Percentiles rank a stretch among this genome's conserved stretches.
Evolutionary conservation across 805 yeast species (phyloP).

Genomic region (Blastobotrys muscicola): DNA sequence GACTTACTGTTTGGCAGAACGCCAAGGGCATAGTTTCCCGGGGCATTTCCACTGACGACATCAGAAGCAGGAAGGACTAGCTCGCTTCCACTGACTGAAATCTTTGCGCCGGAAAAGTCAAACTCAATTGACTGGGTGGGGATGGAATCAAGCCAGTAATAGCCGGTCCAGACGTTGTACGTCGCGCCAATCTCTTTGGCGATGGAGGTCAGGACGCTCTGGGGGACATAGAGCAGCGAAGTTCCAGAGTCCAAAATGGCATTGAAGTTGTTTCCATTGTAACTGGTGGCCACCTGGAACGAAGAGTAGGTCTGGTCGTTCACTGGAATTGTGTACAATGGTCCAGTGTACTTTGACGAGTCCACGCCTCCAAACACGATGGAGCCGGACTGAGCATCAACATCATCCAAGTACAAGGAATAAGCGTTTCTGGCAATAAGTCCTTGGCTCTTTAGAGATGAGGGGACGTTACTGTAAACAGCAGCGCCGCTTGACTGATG

Average conservation of each 20-base stretch:
- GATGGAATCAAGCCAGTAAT: not conserved
- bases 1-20: not conserved
- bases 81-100: slow-evolving; percentile 17
- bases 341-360: slow-evolving; percentile 11
- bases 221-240: slow-evolving; percentile 38
- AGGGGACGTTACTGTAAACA: slow-evolving; percentile 50
- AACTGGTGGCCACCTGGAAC: slow-evolving; percentile 9
- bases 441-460: slow-evolving; percentile 38
- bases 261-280: slow-evolving; percentile 1
- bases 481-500: not conserved
- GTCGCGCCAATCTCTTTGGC: slow-evolving; percentile 1
- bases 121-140: slow-evolving; percentile 4
- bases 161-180: slow-evolving; percentile 17
- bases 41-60: slow-evolving; percentile 9
- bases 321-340: slow-evolving; percentile 26
- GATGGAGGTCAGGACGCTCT: slow-evolving; percentile 1
- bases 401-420: slow-evolving; percentile 34
- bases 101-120: slow-evolving; percentile 15
- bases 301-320: slow-evolving; percentile 23
- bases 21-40: not conserved
- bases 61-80: slow-evolving; percentile 11
- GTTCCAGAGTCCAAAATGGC: slow-evolving; percentile 44
- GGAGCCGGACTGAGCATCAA: slow-evolving; percentile 15
- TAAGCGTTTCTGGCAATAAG: slow-evolving; percentile 31
- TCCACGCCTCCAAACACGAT: slow-evolving; percentile 12